phyloP scores from a whole-genome alignment of 257 asterid genomes.

The Orobanche coerulescens region DNA sequence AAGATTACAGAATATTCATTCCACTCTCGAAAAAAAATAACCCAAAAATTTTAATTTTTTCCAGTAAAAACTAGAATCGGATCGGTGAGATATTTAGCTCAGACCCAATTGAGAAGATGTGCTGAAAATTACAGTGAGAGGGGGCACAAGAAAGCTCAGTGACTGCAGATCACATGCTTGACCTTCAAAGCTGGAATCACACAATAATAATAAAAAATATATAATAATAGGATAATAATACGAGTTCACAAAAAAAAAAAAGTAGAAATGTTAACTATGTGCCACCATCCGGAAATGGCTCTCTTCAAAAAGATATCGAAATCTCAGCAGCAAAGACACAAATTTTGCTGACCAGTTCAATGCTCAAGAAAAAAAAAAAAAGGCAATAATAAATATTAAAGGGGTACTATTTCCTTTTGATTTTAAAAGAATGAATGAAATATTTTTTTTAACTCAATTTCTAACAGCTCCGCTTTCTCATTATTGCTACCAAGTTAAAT shows the following conservation, averaged over 20 bases:
- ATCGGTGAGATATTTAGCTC: slow-evolving; percentile 20
- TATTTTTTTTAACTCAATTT: no score
- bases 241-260: slow-evolving; percentile 18
- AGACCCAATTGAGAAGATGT: slow-evolving; percentile 26
- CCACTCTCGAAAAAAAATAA: slow-evolving; percentile 17
- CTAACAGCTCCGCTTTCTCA: no score
- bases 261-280: slow-evolving; percentile 14
- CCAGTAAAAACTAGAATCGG: slow-evolving; percentile 17
- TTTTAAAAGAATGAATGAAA: no score
- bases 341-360: slow-evolving; percentile 46
- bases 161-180: slow-evolving; percentile 43
- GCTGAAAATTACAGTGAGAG: slow-evolving; percentile 17
- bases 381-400: slow-evolving; percentile 16
- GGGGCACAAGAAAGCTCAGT: slow-evolving; percentile 18
- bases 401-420: slow-evolving; percentile 7
- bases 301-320: slow-evolving; percentile 29
- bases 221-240: slow-evolving; percentile 17
- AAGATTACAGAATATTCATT: slow-evolving; percentile 21
- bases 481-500: no score
- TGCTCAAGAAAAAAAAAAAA: slow-evolving; percentile 24
- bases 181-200: slow-evolving; percentile 29
- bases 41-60: background rate
- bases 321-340: slow-evolving; percentile 32
- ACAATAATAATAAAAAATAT: slow-evolving; percentile 14
- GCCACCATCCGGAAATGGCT: background rate